Evolutionary conservation across 805 yeast genomes (phyloP), one percentile per base, ranked within the genome.

Genomic region (Hanseniaspora lachancei): DNA sequence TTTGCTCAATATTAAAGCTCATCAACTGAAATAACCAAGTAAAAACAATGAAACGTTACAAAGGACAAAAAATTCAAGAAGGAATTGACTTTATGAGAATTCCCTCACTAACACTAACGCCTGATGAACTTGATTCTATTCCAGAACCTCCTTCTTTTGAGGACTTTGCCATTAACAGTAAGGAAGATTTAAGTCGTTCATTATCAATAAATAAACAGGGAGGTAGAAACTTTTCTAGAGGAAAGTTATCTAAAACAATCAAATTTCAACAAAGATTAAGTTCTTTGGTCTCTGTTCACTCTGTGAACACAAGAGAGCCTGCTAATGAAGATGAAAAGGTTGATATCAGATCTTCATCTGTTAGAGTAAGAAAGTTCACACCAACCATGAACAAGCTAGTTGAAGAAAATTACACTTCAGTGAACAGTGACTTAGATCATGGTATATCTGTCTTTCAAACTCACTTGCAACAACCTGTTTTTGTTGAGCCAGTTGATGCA

Each of bases 81-180:
- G 59, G 57, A n/a, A 57, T 55, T 2, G 72, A 68, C 58, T 63
- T 61, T 24, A 47, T 62, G 24, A 63, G 70, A 40, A 68, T 70
- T 2, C 60, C 70, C 1, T 68, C 72, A 2, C 48, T 66, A 55
- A 61, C 62, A 1, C 43, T 68, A 40, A 64, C 70, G 0, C 59
- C 57, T 2, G 63, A 62, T 16, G 72, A 68, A 52, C 50, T 68
- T 40, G 20, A 47, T 7, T 41, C 58, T 5, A 58, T 68, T 13
- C 71, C 72, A 3, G 58, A 58, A 51, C 49, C 62, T 57, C 53
- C 59, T 36, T 21, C 29, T 29, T 50, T 52, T 57, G 51, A 47
- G 6, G 32, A 20, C 24, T 40, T 44, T 15, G 23, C 23, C 13
- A 5, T 21, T 27, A 55, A 44, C 32, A 35, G 35, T 21, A 55